Conservation (phyloP, 352 stramenopile species). For the Phytophthora cajani region DNA sequence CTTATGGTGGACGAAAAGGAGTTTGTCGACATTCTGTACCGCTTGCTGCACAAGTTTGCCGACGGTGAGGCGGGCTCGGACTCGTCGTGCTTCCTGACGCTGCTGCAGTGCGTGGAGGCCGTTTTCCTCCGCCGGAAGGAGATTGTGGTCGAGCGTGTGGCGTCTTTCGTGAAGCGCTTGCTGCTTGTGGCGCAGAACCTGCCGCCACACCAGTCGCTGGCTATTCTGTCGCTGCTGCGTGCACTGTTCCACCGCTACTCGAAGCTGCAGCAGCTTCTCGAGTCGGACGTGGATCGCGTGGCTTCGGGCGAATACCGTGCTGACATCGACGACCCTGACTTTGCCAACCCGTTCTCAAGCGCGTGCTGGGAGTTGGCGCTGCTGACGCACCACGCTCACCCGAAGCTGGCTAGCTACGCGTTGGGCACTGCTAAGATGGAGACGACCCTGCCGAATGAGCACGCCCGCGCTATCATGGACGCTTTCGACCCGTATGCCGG, state of each 20-base stretch:
- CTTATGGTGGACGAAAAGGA: slow-evolving; percentile 97
- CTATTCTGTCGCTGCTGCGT: slow-evolving; percentile 89
- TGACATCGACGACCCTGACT: slow-evolving; percentile 94
- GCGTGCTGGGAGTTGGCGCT: slow-evolving; percentile 94
- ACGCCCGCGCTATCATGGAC: slow-evolving; percentile 66
- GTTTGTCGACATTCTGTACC: slow-evolving; percentile 96
- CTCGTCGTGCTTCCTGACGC: slow-evolving; percentile 65
- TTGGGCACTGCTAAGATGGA: slow-evolving; percentile 66
- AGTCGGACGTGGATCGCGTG: slow-evolving; percentile 96
- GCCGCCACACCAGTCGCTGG: slow-evolving; percentile 81
- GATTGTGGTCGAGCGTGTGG: slow-evolving; percentile 93
- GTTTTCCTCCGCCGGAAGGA: slow-evolving; percentile 95
- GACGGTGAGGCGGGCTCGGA: slow-evolving; percentile 59
- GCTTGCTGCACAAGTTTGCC: slow-evolving; percentile 77
- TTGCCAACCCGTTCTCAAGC: slow-evolving; percentile 95
- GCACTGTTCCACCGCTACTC: slow-evolving; percentile 93
- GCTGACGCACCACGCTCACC: slow-evolving; percentile 88
- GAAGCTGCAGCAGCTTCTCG: slow-evolving; percentile 94
- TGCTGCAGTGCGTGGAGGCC: slow-evolving; percentile 91
- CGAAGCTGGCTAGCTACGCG: slow-evolving; percentile 74
- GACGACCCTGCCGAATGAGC: slow-evolving; percentile 73
- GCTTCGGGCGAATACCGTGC: slow-evolving; percentile 92
- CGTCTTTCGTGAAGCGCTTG: slow-evolving; percentile 96
- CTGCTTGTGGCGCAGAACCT: slow-evolving; percentile 90
- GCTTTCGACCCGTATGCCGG: slow-evolving; percentile 56